Evolutionary conservation across 768 basidiomycete species (phyloP), one percentile per base, ranked within the genome.

Genomic region (Russula foetens): DNA sequence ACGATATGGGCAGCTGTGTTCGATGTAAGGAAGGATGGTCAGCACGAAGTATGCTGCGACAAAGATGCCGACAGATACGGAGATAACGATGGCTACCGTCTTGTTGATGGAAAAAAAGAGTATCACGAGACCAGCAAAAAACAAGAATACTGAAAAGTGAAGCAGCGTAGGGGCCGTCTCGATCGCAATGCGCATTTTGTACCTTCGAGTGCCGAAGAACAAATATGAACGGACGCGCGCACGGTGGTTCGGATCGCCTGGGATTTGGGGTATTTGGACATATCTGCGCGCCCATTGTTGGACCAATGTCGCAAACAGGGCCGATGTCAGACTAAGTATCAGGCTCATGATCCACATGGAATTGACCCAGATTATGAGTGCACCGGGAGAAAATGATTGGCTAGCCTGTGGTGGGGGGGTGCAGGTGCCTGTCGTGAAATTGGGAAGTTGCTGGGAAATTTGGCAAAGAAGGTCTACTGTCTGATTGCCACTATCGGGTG

Each of bases 81-180:
- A 26, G 21, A 48, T 19, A 35, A 52, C 21, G 26, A 51, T 49
- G 33, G 58, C 58, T 17, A 60, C 55, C n/a, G 29, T 19, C 7
- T 24, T 24, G 28, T 31, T 28, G 31, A 53, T 38, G 12, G 62
- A 35, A n/a, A 28, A 21, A 7, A 65, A 39, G 53, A 63, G 56
- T 4, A 45, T 41, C 12, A 49, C 15, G 19, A 65, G 38, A 24
- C 63, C 63, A 7, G 24, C 50, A 45, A 63, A 53, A 49, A 65
- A 64, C n/a, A 64, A 29, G 54, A 63, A 63, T 9, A 63, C 29
- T 9, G 62, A 38, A 39, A 59, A 12, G 33, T 63, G 58, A 11
- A 63, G 54, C 29, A 63, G 59, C 8, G 53, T 26, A 21, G 58
- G 47, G 12, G 43, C 44, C 19, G 19, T 11, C 29, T 63, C 59